Percentiles rank a stretch among this genome's conserved stretches.
Conservation (phyloP, 2,329 filamentous ascomycete species). For the Diplodia scrobiculata region DNA sequence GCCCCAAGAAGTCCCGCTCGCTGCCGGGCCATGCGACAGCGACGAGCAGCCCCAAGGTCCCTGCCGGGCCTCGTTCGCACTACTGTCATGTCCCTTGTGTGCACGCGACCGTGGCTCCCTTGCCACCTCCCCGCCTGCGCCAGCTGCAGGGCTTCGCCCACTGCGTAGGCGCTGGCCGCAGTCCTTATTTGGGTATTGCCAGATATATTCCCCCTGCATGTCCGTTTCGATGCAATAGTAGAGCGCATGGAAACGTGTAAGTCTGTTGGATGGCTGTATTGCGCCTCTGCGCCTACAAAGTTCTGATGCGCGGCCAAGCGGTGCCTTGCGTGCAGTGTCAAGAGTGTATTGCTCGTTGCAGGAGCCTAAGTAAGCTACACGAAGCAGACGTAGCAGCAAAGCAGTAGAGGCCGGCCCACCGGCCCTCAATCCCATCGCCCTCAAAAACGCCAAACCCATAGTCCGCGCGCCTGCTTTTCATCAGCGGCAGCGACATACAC, state of each 20-base stretch:
- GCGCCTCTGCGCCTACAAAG: too few relatives aligned
- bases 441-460: slow-evolving; percentile 28
- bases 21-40: not conserved
- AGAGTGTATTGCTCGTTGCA: slow-evolving; percentile 25
- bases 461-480: slow-evolving; percentile 29
- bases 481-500: slow-evolving; percentile 18
- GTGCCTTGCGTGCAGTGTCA: not conserved
- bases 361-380: slow-evolving; percentile 27
- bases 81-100: slow-evolving; percentile 1
- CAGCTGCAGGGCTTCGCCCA: slow-evolving; percentile 3
- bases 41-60: not conserved
- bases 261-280: not conserved
- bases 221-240: not conserved
- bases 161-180: slow-evolving; percentile 1
- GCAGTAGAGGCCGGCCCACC: slow-evolving; percentile 12
- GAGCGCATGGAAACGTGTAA: not conserved
- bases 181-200: not conserved
- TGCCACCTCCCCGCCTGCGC: slow-evolving; percentile 8
- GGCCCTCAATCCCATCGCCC: slow-evolving; percentile 22
- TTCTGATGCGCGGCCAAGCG: too few relatives aligned
- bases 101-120: slow-evolving; percentile 6
- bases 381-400: slow-evolving; percentile 27
- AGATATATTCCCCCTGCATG: slow-evolving; percentile 1
- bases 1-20: not conserved
- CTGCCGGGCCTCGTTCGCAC: not conserved